A percentile compares a stretch with the other conserved stretches of the same genome.
Evolutionary conservation across 2,329 filamentous ascomycete genomes (phyloP).

Genomic region (Calonectria multiphialidica): DNA sequence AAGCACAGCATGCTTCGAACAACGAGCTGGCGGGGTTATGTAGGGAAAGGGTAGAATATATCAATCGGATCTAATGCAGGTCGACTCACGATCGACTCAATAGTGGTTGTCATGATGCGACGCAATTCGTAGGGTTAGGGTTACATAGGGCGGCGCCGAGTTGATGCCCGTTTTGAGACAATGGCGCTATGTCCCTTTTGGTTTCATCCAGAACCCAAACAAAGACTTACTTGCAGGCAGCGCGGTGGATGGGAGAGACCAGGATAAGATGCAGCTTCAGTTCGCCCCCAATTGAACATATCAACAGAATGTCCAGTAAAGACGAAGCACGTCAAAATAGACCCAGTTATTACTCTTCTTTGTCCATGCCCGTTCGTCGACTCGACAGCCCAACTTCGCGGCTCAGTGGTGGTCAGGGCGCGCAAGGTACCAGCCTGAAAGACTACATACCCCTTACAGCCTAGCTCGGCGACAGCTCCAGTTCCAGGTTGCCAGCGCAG

Average conservation of each 20-base stretch:
- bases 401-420: not conserved
- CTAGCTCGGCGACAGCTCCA: slow-evolving; percentile 16
- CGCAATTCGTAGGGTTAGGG: not conserved
- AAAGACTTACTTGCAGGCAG: not conserved
- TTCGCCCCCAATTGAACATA: not conserved
- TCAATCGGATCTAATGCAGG: not conserved
- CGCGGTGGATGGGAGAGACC: not conserved
- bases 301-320: not conserved
- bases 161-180: not conserved
- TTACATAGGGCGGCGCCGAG: not conserved
- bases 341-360: not conserved
- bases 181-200: slow-evolving; percentile 1
- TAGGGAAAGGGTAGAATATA: no score
- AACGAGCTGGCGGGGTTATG: no score
- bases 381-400: not conserved
- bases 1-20: not conserved
- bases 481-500: slow-evolving; percentile 39
- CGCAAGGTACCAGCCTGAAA: slow-evolving; percentile 14
- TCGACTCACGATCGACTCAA: not conserved
- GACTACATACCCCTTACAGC: slow-evolving; percentile 10
- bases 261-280: not conserved
- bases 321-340: not conserved
- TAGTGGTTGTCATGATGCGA: not conserved
- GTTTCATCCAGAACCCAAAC: not conserved
- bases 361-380: not conserved